phyloP scores from a whole-genome alignment of 495 filamentous ascomycete genomes.

The Penicillium mononematosum region DNA sequence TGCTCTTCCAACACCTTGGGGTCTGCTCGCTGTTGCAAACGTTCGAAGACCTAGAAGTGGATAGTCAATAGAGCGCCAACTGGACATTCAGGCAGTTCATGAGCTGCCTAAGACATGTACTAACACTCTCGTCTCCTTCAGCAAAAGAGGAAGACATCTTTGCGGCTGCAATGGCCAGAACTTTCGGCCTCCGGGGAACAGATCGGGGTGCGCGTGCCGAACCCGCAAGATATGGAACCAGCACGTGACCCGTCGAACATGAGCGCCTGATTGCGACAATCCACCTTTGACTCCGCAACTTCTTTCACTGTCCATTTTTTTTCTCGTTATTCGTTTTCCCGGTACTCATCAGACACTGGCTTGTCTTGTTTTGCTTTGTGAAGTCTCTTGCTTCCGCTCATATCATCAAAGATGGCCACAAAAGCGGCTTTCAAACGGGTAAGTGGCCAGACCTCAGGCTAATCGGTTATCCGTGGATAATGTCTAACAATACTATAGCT shows the following conservation, averaged over 20 bases:
- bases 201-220: conserved; percentile 23
- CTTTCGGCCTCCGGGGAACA: conserved; percentile 13
- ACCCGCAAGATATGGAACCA: conserved; percentile 9
- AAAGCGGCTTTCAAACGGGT: conserved; percentile 82
- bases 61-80: conserved; percentile 6
- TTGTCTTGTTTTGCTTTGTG: conserved; percentile 3
- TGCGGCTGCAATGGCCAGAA: conserved; percentile 39
- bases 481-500: conserved; percentile 54
- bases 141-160: conserved; percentile 47
- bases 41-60: conserved; percentile 59
- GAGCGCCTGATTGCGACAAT: conserved; percentile 7
- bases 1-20: conserved; percentile 60
- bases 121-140: conserved; percentile 46
- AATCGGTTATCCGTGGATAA: background rate
- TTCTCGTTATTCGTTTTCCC: background rate
- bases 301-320: background rate
- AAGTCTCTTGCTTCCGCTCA: background rate
- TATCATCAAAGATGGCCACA: conserved; percentile 63
- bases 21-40: conserved; percentile 60
- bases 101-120: conserved; percentile 1
- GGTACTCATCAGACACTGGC: background rate
- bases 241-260: conserved; percentile 31
- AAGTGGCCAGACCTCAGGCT: conserved; percentile 33
- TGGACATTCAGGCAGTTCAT: background rate
- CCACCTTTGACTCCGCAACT: conserved; percentile 6